These are phyloP conservation scores for Aspergillus melleus DNA, from an alignment of 2,329 filamentous ascomycete species.

Conservation along the genomic window DNA sequence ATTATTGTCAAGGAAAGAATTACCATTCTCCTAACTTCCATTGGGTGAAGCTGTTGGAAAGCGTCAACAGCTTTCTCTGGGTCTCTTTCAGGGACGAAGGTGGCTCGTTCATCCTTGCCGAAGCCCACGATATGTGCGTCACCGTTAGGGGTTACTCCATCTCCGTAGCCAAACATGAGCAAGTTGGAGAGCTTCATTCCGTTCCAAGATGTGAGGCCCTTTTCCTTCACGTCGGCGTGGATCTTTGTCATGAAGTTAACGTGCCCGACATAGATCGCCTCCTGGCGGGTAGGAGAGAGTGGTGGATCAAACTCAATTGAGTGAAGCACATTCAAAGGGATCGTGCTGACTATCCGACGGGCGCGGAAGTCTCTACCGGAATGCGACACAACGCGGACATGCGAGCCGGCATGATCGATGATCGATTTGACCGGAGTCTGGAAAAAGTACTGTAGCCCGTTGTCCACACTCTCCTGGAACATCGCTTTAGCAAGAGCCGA, in stretches of 20 bases:
- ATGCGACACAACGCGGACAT: background rate
- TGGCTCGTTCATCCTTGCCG: background rate
- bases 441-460: constrained; percentile 29
- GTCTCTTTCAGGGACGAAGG: background rate
- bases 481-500: constrained; percentile 27
- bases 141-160: background rate
- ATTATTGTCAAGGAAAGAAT: background rate
- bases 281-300: constrained; percentile 13
- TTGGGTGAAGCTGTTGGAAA: background rate
- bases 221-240: constrained; percentile 19
- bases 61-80: background rate
- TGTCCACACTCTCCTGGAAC: constrained; percentile 26
- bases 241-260: constrained; percentile 22
- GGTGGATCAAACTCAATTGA: constrained; percentile 20
- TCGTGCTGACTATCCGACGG: constrained; percentile 26
- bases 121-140: constrained; percentile 4
- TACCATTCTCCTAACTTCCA: constrained; percentile 5
- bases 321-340: constrained; percentile 23
- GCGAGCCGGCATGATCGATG: constrained; percentile 3
- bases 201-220: constrained; percentile 4
- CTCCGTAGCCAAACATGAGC: constrained; percentile 5
- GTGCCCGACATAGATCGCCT: constrained; percentile 20
- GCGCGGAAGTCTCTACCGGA: constrained; percentile 15
- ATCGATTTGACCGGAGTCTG: constrained; percentile 24
- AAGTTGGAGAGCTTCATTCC: background rate